Percentiles rank a stretch among this genome's conserved stretches.
These are phyloP conservation scores for Amanita pseudoporphyria DNA, from an alignment of 768 basidiomycete genomes.

Conservation along the genomic window DNA sequence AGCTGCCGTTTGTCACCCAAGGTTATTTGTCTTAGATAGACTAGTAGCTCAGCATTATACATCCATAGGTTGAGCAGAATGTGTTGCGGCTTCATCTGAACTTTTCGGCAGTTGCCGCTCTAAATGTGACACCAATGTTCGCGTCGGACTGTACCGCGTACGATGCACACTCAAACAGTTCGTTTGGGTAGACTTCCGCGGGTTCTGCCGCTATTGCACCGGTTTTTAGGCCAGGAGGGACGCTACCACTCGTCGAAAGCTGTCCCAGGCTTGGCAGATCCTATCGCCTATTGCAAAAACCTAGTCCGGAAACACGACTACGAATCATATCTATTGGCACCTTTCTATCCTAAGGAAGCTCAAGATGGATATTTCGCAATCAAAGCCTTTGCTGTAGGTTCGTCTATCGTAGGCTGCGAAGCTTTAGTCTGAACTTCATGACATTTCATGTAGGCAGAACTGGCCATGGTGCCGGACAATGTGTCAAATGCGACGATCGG, in stretches of 20 bases:
- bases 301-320: constrained; percentile 76
- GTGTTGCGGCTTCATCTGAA: neutral
- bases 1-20: neutral
- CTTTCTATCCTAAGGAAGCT: constrained; percentile 58
- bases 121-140: too few species aligned
- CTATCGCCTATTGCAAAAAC: constrained; percentile 56
- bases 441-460: constrained; percentile 47
- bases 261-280: constrained; percentile 24
- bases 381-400: constrained; percentile 75
- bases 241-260: constrained; percentile 6
- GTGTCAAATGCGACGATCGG: constrained; percentile 69
- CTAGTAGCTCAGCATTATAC: too few species aligned
- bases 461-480: constrained; percentile 67
- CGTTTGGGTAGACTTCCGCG: neutral
- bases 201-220: neutral
- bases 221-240: neutral
- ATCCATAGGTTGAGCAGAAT: too few species aligned
- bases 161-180: neutral
- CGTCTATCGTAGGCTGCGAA: constrained; percentile 5
- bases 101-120: neutral
- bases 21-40: too few species aligned
- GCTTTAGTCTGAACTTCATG: neutral
- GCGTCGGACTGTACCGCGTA: neutral
- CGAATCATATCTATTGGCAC: constrained; percentile 63
- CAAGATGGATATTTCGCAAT: constrained; percentile 68